phyloP scores from a whole-genome alignment of 345 rosid genomes.

The Capsella bursapastoris region DNA sequence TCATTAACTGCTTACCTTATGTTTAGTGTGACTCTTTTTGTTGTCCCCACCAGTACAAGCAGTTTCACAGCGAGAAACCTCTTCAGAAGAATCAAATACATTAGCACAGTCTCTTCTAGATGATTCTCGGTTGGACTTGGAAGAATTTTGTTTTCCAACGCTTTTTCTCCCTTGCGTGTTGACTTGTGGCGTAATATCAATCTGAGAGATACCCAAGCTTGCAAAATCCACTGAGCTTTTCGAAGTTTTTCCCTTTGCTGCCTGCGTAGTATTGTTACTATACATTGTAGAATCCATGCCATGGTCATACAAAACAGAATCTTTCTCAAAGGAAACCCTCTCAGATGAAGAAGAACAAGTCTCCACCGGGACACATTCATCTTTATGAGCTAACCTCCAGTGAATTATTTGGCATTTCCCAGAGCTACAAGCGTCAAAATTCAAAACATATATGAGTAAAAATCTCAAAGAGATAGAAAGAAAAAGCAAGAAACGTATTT shows the following conservation, averaged over 20 bases:
- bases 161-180: slow-evolving; percentile 53
- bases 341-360: slow-evolving; percentile 54
- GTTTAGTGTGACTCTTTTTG: slow-evolving; percentile 49
- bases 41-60: slow-evolving; percentile 38
- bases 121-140: slow-evolving; percentile 52
- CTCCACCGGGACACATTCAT: slow-evolving; percentile 64
- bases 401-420: slow-evolving; percentile 95
- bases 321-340: slow-evolving; percentile 47
- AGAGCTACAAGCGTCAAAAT: slow-evolving; percentile 59
- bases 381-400: slow-evolving; percentile 83
- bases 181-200: slow-evolving; percentile 51
- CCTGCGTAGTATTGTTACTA: slow-evolving; percentile 46
- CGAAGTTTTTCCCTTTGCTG: slow-evolving; percentile 46
- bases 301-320: slow-evolving; percentile 43
- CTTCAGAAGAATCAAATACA: slow-evolving; percentile 46
- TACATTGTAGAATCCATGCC: slow-evolving; percentile 44
- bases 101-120: slow-evolving; percentile 49
- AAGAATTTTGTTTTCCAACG: slow-evolving; percentile 47
- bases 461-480: not conserved
- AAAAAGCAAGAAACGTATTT: not conserved
- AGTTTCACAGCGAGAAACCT: slow-evolving; percentile 41
- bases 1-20: slow-evolving; percentile 49
- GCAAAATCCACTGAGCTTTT: slow-evolving; percentile 35
- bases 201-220: slow-evolving; percentile 43
- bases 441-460: slow-evolving; percentile 12